These are phyloP conservation scores for Phanerochaete carnosa DNA, from an alignment of 768 basidiomycete species.

Conservation along the genomic window DNA sequence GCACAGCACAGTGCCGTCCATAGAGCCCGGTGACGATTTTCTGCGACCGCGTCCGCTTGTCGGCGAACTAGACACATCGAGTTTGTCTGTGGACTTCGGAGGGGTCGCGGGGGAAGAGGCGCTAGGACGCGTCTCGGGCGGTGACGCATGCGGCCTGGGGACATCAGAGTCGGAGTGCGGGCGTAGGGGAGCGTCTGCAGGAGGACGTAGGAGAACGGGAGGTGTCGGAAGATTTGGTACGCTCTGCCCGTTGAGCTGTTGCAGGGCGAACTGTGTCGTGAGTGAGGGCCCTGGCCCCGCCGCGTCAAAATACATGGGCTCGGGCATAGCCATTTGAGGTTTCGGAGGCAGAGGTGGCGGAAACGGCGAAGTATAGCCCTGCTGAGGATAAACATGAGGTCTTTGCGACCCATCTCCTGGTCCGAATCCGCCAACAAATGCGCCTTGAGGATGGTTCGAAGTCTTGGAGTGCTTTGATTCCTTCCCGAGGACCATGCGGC, in stretches of 20 bases:
- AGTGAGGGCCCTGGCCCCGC: conserved; percentile 24
- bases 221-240: background rate
- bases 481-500: background rate
- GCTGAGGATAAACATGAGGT: too few species aligned
- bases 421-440: conserved; percentile 1
- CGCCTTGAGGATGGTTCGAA: background rate
- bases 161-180: conserved; percentile 31
- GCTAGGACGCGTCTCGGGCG: conserved; percentile 6
- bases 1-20: conserved; percentile 32
- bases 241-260: background rate
- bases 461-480: background rate
- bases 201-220: conserved; percentile 18
- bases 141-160: background rate
- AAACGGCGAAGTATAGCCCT: background rate
- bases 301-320: conserved; percentile 24
- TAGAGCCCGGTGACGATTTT: background rate
- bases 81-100: background rate
- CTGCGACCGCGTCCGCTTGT: background rate
- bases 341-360: conserved; percentile 13
- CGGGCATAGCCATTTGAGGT: conserved; percentile 34
- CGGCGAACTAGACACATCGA: background rate
- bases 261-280: conserved; percentile 35
- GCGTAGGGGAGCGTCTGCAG: conserved; percentile 18
- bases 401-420: background rate
- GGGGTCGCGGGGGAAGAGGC: conserved; percentile 2